Base-by-base conservation (phyloP, 345 rosid genomes). In the Iberis pinnata region DNA sequence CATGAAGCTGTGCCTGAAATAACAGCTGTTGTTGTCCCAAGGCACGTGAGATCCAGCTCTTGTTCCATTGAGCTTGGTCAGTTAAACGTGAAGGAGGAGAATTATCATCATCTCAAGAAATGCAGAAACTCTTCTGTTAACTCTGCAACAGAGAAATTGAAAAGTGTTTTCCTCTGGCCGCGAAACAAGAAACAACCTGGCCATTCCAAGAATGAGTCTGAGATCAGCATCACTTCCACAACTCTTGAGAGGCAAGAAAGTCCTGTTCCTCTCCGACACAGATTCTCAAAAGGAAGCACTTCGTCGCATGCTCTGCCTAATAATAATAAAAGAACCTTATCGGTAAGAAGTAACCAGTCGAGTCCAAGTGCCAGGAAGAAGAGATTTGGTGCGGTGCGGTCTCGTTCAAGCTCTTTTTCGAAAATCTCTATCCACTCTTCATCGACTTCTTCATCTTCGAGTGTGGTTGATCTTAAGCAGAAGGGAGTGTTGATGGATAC, bases 301-400 rank as follows among this genome's bases (percentile, higher is more conserved):
- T 27, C 71, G 1, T 43, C 86, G 4, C 73, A 65, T 15, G 38
- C 78, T 9, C 67, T 58, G 53, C 76, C 84, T 3, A 29, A 29
- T 29, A 48, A 41, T 69, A 60, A 80, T 64, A 89, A 86, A 52
- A 71, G 93, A 40, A 72, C 88, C 9, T 70, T 89, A 11, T 72
- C 93, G 1, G 95, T 83, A 16, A 77, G 97, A 75, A 86, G 95
- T 41, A 73, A 73, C 61, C 83, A 72, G 54, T 80, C 94, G 9
- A 89, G 95, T 54, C 95, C 94, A 18, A 74, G 75, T 12, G 80
- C 85, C 20, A 78, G 79, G 77, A 86, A 86, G 75, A 89, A 79
- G 43, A 49, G 88, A 78, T 10, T 36, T 73, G 63, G 77, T 53
- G 64, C 77, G 10, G 70, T 77, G 19, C 72, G 86, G 43, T 74